phyloP scores from a whole-genome alignment of 768 basidiomycete genomes.

The Leccinellum rugosiceps region DNA sequence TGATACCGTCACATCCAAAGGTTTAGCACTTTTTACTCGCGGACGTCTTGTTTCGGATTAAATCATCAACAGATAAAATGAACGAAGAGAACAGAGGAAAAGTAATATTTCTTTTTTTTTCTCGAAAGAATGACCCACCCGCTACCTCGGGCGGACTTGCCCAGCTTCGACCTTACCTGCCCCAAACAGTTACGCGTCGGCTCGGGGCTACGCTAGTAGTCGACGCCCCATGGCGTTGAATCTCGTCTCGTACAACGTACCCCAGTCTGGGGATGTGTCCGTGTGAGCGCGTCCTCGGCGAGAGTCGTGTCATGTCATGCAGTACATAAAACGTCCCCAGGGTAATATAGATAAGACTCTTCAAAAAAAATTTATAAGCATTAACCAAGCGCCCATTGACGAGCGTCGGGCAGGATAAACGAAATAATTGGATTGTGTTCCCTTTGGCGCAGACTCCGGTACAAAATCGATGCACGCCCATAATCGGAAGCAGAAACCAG shows the following conservation, averaged over 20 bases:
- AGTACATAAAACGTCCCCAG: background rate
- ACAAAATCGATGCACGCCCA: conserved; percentile 1
- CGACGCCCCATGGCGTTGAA: background rate
- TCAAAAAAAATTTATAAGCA: background rate
- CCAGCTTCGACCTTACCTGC: background rate
- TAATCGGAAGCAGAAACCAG: background rate
- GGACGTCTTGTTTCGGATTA: background rate
- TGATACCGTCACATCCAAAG: background rate
- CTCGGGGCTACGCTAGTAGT: background rate
- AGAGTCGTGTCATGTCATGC: background rate
- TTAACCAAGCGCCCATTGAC: background rate
- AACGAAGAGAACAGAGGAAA: background rate
- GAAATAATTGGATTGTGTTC: conserved; percentile 9
- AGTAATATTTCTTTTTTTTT: background rate
- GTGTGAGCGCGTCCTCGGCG: background rate
- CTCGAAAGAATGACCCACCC: background rate
- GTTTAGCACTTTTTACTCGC: background rate
- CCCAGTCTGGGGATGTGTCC: background rate
- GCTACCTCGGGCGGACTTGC: background rate
- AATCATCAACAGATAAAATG: background rate
- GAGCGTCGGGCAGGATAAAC: background rate
- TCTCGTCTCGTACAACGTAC: background rate
- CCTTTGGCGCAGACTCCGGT: background rate
- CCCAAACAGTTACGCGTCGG: background rate
- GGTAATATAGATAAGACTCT: background rate